phyloP scores from a whole-genome alignment of 495 filamentous ascomycete species.

The Aspergillus nanangensis region DNA sequence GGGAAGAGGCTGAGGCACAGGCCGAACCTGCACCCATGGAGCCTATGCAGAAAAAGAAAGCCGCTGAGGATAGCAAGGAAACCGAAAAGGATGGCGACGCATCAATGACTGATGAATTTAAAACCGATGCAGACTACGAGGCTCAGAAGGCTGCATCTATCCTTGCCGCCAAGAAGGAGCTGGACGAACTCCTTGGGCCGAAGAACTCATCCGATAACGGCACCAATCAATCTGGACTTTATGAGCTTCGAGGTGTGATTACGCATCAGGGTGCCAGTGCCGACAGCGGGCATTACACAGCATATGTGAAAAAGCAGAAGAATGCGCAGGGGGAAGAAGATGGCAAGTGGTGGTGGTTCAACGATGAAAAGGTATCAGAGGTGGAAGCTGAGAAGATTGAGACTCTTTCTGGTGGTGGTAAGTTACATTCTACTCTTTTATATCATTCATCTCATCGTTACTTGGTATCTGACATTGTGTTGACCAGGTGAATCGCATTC shows the following conservation, averaged over 20 bases:
- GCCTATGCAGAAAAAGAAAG: conserved; percentile 48
- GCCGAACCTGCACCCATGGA: conserved; percentile 29
- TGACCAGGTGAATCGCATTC: conserved; percentile 79
- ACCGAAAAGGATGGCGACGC: conserved; percentile 56
- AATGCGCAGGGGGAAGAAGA: conserved; percentile 68
- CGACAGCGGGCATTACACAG: conserved; percentile 96
- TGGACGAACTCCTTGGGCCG: conserved; percentile 68
- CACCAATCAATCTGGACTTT: conserved; percentile 87
- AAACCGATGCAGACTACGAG: conserved; percentile 90
- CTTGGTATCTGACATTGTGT: conserved; percentile 15
- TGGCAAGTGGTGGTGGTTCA: conserved; percentile 99
- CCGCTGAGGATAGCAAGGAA: conserved; percentile 47
- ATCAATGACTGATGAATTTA: conserved; percentile 72
- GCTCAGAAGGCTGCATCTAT: conserved; percentile 73
- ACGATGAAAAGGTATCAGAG: conserved; percentile 95
- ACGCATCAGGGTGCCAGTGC: conserved; percentile 98
- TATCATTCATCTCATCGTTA: not conserved
- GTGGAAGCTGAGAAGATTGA: conserved; percentile 90
- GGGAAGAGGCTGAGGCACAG: conserved; percentile 46
- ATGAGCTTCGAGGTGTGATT: conserved; percentile 89
- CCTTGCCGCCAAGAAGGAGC: conserved; percentile 74
- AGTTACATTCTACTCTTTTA: conserved; percentile 18
- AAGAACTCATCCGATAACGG: conserved; percentile 69
- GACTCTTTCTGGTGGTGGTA: conserved; percentile 82
- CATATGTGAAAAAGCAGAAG: conserved; percentile 90